Conservation (phyloP, 179 eudicot genomes). For the Carnegiea gigantea region DNA sequence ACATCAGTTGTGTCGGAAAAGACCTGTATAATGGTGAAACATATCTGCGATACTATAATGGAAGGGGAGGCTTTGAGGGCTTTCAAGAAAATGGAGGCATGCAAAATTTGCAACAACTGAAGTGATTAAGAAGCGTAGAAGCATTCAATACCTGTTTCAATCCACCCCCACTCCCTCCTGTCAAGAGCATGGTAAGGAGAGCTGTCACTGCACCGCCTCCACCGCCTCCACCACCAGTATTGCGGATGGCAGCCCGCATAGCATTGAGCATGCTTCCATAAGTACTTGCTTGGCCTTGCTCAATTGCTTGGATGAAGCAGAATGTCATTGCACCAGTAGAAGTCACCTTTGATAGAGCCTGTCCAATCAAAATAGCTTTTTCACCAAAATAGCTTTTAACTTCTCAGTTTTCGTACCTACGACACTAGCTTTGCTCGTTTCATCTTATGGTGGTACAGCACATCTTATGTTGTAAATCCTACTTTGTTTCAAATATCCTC, state of each 20-base stretch:
- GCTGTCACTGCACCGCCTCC: conserved; percentile 62
- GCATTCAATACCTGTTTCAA: conserved; percentile 63
- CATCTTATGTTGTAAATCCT: neutral
- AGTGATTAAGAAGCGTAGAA: neutral
- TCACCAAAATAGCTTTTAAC: neutral
- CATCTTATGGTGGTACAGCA: neutral
- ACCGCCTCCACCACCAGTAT: conserved; percentile 34
- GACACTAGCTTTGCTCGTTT: neutral
- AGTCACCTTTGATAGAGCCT: conserved; percentile 91
- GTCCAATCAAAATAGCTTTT: conserved; percentile 17
- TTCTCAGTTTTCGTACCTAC: neutral
- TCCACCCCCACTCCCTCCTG: conserved; percentile 77
- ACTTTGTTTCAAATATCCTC: neutral
- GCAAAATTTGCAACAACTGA: neutral
- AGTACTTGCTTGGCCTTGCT: conserved; percentile 77
- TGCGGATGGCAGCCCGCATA: conserved; percentile 73
- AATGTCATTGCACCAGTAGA: conserved; percentile 98
- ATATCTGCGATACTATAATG: neutral
- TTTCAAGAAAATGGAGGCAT: neutral
- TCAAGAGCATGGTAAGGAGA: conserved; percentile 67
- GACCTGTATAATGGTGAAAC: neutral
- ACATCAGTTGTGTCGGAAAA: neutral
- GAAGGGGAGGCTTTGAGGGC: neutral
- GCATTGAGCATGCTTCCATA: conserved; percentile 79
- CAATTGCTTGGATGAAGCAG: conserved; percentile 97